A percentile compares a stretch with the other conserved stretches of the same genome.
phyloP scores from a whole-genome alignment of 2,329 filamentous ascomycete genomes.

The Fusarium hostae region DNA sequence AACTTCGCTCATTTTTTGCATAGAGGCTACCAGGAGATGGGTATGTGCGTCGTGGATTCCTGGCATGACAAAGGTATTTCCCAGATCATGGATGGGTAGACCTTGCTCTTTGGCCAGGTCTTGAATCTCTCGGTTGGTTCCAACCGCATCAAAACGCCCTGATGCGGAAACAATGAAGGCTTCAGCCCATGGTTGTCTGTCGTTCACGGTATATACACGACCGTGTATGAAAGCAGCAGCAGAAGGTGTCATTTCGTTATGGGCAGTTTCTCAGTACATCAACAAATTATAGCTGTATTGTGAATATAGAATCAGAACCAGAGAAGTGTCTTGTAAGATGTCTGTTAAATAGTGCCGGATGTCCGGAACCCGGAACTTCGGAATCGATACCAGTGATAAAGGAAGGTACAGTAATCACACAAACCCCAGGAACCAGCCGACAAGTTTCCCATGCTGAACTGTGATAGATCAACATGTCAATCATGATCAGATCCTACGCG shows the following conservation, averaged over 20 bases:
- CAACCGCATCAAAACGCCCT: neutral
- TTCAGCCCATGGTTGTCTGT: neutral
- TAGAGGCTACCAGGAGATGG: neutral
- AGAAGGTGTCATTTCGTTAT: neutral
- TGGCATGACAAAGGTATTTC: neutral
- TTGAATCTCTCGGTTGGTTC: neutral
- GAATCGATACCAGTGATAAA: neutral
- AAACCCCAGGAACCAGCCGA: neutral
- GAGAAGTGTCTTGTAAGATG: neutral
- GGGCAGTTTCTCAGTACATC: fast-evolving
- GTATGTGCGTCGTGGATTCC: neutral
- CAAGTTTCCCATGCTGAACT: neutral
- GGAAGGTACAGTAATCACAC: fast-evolving
- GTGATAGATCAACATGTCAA: no score
- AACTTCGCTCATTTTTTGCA: neutral
- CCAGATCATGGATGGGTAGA: neutral
- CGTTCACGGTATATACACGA: neutral
- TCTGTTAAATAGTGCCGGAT: neutral
- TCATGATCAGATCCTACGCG: neutral
- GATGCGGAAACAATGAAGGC: neutral
- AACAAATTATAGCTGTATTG: neutral
- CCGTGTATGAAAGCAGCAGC: neutral
- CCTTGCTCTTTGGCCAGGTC: neutral
- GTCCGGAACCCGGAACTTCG: neutral
- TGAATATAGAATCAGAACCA: no score